Base-by-base conservation (phyloP, 169 alveolate species). In the Eimeria nieschulzi region DNA sequence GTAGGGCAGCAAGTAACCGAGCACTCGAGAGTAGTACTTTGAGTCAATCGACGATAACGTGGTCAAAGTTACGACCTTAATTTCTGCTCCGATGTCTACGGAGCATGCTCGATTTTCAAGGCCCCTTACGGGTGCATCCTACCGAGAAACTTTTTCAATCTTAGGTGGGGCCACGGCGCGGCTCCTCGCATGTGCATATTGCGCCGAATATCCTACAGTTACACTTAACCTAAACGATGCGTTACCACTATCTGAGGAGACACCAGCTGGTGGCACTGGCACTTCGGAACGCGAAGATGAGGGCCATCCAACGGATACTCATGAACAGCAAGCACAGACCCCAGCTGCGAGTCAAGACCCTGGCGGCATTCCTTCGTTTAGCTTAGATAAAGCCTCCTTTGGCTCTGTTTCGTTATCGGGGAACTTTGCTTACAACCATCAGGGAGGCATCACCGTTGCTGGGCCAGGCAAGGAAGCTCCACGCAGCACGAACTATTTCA, bases 381-480 rank as follows among this genome's bases (percentile, higher is more conserved):
- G 46, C 51, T 23, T 80, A 25, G 19, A 59, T 21, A 26, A 13
- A 8, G 87, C 59, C 21, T 73, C 87, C 6, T 66, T 80, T 8
- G 87, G 87, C 39, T 59, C 73, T 23, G 75, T 25, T 73, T 9
- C 9, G 25, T 80, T 80, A 25, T 56, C 87, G 7, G 87, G 87
- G 9, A 33, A 9, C 19, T 66, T 80, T 1, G 25, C 73, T 15
- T 5, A 56, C 73, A 80, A 33, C 17, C 72, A 56, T 56, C 76
- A 80, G 33, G 87, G 87, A 39, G 21, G 75, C 7, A 56, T 80
- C 19, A 55, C 61, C 39, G 23, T 80, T 19, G 72, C 55, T 17
- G 73, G 75, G n/a, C 87, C 87, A 80, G 87, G 87, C 61, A 80
- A 80, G 87, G 46, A 25, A 17, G 55, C 6, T 51, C 8, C 51